A percentile compares a stretch with the other conserved stretches of the same genome.
Evolutionary conservation across 257 asterid species (phyloP).

Genomic region (Lycium barbarum): DNA sequence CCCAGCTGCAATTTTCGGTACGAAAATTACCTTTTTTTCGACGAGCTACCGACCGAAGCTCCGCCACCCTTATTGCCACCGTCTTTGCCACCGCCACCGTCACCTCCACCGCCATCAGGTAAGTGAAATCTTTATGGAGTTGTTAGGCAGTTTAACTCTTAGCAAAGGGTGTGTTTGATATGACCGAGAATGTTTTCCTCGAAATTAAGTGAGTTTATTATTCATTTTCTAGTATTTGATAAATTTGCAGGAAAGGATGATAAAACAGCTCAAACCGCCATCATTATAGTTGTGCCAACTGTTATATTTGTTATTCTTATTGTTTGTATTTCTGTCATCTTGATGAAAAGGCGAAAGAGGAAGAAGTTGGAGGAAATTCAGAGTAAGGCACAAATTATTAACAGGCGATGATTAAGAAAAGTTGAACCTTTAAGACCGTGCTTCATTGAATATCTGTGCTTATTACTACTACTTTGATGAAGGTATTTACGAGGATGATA

Average conservation of each 20-base stretch:
- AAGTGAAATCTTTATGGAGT: neutral
- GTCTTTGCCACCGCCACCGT: neutral
- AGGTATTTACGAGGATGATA: neutral
- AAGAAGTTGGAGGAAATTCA: neutral
- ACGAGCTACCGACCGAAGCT: neutral
- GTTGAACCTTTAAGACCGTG: neutral
- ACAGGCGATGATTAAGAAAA: neutral
- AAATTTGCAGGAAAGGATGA: neutral
- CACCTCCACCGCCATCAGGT: neutral
- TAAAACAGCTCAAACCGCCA: neutral
- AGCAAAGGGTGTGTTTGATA: too few relatives aligned
- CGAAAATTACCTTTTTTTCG: neutral
- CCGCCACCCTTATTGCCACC: neutral
- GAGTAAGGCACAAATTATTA: slow-evolving; percentile 12
- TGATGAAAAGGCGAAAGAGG: slow-evolving; percentile 5
- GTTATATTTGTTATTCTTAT: neutral
- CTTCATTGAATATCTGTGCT: neutral
- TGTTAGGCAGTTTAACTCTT: neutral
- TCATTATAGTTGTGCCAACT: neutral
- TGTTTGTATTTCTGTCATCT: neutral
- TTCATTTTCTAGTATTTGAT: too few relatives aligned
- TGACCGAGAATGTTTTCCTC: too few relatives aligned
- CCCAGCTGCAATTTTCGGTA: slow-evolving; percentile 4
- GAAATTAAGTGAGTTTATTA: too few relatives aligned
- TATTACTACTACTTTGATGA: neutral